A percentile compares a stretch with the other conserved stretches of the same genome.
Evolutionary conservation across 2,329 filamentous ascomycete species (phyloP).

Genomic region (Aspergillus viridinutans): DNA sequence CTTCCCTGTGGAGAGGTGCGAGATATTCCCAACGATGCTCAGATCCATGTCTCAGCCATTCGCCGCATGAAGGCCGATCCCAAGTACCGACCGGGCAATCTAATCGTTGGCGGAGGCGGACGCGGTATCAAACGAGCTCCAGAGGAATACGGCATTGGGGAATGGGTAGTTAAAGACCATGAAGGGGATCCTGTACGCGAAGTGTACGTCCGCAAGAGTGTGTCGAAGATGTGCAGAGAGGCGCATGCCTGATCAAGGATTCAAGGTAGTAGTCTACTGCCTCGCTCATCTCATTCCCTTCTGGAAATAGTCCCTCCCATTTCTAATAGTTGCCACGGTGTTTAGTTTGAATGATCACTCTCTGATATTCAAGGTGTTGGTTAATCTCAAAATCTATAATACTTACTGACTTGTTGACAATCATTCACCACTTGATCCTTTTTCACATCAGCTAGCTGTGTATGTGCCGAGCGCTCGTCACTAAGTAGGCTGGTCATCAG

Average conservation of each 20-base stretch:
- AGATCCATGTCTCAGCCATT: conserved; percentile 71
- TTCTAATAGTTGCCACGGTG: too few species aligned
- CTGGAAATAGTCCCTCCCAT: too few species aligned
- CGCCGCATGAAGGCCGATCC: conserved; percentile 62
- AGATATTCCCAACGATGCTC: conserved; percentile 66
- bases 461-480: neutral
- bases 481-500: neutral
- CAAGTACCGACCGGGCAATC: conserved; percentile 69
- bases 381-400: neutral
- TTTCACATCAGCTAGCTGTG: neutral
- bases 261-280: neutral
- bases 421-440: too few species aligned
- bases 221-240: conserved; percentile 26
- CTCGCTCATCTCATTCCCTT: neutral
- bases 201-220: conserved; percentile 53
- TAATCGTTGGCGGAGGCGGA: conserved; percentile 75
- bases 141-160: conserved; percentile 60
- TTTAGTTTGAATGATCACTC: neutral
- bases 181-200: conserved; percentile 66
- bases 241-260: conserved; percentile 4
- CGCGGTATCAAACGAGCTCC: conserved; percentile 63
- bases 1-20: conserved; percentile 72
- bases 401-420: neutral
- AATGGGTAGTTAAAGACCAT: conserved; percentile 65
- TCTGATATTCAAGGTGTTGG: neutral